Base-by-base conservation (phyloP, 495 filamentous ascomycete genomes). In the Chaetomidium leptoderma region DNA sequence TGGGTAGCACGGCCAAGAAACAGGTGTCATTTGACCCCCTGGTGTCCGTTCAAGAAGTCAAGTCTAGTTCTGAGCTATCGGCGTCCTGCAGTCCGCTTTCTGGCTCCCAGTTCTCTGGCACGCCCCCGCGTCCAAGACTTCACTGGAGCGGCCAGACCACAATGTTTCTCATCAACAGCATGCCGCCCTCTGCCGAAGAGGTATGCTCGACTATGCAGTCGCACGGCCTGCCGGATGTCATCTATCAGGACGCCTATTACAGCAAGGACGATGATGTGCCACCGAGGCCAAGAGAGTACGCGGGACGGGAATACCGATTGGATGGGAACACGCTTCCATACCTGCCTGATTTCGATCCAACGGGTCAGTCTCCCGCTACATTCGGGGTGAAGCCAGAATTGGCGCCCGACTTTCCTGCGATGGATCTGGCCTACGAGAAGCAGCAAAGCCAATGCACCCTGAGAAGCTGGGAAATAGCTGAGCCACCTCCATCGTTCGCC, bases 161-260 rank as follows among this genome's bases (percentile, higher is more conserved):
- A 17, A 66, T 67, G 62, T 68, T 69, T 33, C 9, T 65, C 13
- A 46, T 74, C 23, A 46, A 64, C 26, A 64, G 66, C 24, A 36
- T 51, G 11, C 72, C 80, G 19, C 78, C 78, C 0, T 69, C 73
- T 6, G 48, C 23, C 3, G 48, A 61, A 42, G 76, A 74, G 36
- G 70, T 81, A 1, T 46, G 68, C 8, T 74, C 71, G n/a, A 76
- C 73, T 13, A 73, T 80, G 71, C 61, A 73, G 43, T 66, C 48
- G 29, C 70, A 63, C 61, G 72, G 63, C 64, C 65, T 75, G 6
- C 78, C 78, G 2, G 62, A 59, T 42, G 77, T 88, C 23, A 79
- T 96, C 45, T 95, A 97, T 60, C 89, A 90, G 66, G 87, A 91
- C 64, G 85, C 92, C 16, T 91, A 86, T 63, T 97, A 96, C 64